Percentiles rank a stretch among this genome's conserved stretches.
Conservation (phyloP, 768 basidiomycete species). For the Sutorius australiensis region DNA sequence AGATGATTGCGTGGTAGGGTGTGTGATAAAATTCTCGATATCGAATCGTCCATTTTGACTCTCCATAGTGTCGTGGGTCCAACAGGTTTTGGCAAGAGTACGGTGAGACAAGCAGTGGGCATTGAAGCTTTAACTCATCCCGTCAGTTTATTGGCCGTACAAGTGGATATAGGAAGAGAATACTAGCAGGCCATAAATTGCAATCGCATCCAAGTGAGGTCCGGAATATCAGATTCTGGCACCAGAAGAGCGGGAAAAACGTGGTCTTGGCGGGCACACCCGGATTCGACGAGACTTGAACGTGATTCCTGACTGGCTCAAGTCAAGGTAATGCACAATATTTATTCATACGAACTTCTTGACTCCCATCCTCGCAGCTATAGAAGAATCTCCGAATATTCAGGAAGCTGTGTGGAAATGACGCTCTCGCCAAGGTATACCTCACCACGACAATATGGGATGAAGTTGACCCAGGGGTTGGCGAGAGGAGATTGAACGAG, state of each 20-base stretch:
- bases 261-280: constrained; percentile 27
- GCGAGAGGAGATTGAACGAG: constrained; percentile 13
- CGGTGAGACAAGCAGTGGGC: not conserved
- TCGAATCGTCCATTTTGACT: not conserved
- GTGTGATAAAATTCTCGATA: not conserved
- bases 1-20: constrained; percentile 11
- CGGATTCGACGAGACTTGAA: constrained; percentile 17
- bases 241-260: not conserved
- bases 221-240: constrained; percentile 6
- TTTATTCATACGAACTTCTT: not conserved
- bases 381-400: constrained; percentile 34
- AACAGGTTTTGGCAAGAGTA: constrained; percentile 9
- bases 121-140: not conserved
- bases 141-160: constrained; percentile 11
- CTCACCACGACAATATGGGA: constrained; percentile 42
- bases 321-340: constrained; percentile 1
- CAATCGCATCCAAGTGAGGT: constrained; percentile 8
- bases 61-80: constrained; percentile 18
- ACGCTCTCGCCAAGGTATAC: constrained; percentile 31
- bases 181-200: not conserved
- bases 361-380: not conserved
- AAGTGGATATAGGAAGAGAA: not conserved
- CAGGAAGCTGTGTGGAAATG: constrained; percentile 22
- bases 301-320: constrained; percentile 16
- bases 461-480: constrained; percentile 20